Base-by-base conservation (phyloP, 1,139 yeast genomes). In the Kodamaea ohmeri region DNA sequence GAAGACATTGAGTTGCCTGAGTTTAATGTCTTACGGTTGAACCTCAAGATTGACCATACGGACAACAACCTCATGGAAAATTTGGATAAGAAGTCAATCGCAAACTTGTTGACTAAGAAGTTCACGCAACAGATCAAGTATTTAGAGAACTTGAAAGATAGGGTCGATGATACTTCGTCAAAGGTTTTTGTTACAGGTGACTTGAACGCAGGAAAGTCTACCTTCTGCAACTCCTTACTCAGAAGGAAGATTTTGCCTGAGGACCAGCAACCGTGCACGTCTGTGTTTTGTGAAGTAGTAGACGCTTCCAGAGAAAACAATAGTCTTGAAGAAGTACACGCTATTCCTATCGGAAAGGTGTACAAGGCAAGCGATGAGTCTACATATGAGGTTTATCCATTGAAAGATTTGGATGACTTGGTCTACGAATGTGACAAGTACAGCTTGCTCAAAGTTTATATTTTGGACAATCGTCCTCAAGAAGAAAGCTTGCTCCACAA, bases 181-280 rank as follows among this genome's bases (percentile, higher is more conserved):
- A 92, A 90, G 53, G 97, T 94, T 1, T 80, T 94, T 50, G 90
- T 94, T 26, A 94, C 98, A 2, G 99, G 99, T 34, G 99, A 94
- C 60, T 74, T 94, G 50, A 94, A 94, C 59, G 86, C 98, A 0
- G 99, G 99, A 4, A 94, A 94, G 56, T 88, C 97, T 1, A 86
- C 96, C 0, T 88, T 94, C 51, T 94, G 98, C 61, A 94, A 94
- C 56, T 94, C 97, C 0, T 66, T 94, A 35, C 65, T 94, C 46
- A 72, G 94, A 48, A 74, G 95, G 44, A 77, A 78, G 38, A 63
- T 94, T 1, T 67, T 92, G 35, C 98, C 99, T 0, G 96, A 86
- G 51, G 99, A 94, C 60, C 98, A 94, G 56, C 96, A 94, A 54
- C 99, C 99, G 1, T 90, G 97, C 52, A 94, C 99, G 0, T 83